Conservation (phyloP, 2,329 filamentous ascomycete genomes). For the Xylaria arbuscula region DNA sequence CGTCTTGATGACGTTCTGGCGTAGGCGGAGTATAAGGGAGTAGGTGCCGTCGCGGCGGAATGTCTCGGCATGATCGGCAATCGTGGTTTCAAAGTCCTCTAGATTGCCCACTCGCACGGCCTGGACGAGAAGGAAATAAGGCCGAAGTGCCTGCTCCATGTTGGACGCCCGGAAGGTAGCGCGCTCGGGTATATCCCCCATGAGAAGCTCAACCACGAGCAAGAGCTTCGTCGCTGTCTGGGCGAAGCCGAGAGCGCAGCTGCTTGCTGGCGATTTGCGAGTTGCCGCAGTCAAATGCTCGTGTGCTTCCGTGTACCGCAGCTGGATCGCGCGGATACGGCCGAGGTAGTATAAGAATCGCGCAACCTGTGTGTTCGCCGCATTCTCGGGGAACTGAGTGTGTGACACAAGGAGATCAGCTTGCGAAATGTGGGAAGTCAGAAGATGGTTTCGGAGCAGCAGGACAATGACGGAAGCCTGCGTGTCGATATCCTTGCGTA, state of each 20-base stretch:
- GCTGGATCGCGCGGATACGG: slow-evolving; percentile 93
- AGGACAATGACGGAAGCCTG: slow-evolving; percentile 96
- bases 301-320: slow-evolving; percentile 96
- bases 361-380: slow-evolving; percentile 97
- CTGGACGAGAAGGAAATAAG: slow-evolving; percentile 93
- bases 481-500: slow-evolving; percentile 97
- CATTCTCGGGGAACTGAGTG: slow-evolving; percentile 92
- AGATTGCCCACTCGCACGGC: slow-evolving; percentile 97
- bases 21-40: slow-evolving; percentile 90
- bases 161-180: slow-evolving; percentile 90
- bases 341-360: slow-evolving; percentile 97
- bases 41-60: slow-evolving; percentile 97
- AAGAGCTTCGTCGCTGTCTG: slow-evolving; percentile 97
- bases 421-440: slow-evolving; percentile 95
- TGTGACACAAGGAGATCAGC: slow-evolving; percentile 96
- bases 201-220: slow-evolving; percentile 93
- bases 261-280: slow-evolving; percentile 91
- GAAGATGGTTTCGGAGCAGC: slow-evolving; percentile 93
- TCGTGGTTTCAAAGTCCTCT: slow-evolving; percentile 89
- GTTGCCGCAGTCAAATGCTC: slow-evolving; percentile 93
- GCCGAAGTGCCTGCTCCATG: slow-evolving; percentile 87
- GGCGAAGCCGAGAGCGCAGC: slow-evolving; percentile 91
- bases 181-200: slow-evolving; percentile 98
- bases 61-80: slow-evolving; percentile 81
- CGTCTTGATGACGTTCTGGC: slow-evolving; percentile 99